Evolutionary conservation across 768 basidiomycete species (phyloP).

Genomic region (Kwoniella europaea): DNA sequence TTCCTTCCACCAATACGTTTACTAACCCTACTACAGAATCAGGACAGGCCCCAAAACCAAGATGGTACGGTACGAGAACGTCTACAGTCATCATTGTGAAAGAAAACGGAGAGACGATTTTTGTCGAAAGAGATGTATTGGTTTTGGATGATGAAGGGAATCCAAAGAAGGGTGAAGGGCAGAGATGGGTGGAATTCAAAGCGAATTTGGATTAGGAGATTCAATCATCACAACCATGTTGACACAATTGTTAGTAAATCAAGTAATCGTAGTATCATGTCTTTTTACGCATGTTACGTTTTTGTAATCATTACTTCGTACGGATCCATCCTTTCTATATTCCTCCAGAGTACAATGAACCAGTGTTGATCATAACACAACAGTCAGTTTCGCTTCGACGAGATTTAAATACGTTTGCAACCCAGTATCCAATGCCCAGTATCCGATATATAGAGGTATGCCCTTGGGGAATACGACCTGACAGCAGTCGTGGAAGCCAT

Average conservation of each 20-base stretch:
- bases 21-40: conserved; percentile 1
- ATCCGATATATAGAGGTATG: too few relatives aligned
- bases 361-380: too few relatives aligned
- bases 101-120: conserved; percentile 44
- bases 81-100: conserved; percentile 53
- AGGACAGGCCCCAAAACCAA: not conserved
- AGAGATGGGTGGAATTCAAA: conserved; percentile 31
- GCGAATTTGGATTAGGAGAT: not conserved
- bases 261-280: not conserved
- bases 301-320: too few relatives aligned
- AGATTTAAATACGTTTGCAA: too few relatives aligned
- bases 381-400: too few relatives aligned
- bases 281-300: not conserved
- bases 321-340: too few relatives aligned
- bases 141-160: conserved; percentile 30
- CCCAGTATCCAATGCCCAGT: too few relatives aligned
- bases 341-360: too few relatives aligned
- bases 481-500: conserved; percentile 31
- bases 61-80: conserved; percentile 53
- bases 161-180: conserved; percentile 26
- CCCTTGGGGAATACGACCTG: too few relatives aligned
- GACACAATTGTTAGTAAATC: too few relatives aligned
- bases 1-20: not conserved
- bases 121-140: conserved; percentile 52
- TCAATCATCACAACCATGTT: not conserved